Conservation (phyloP, 495 filamentous ascomycete species). For the Pyronema omphalodes region DNA sequence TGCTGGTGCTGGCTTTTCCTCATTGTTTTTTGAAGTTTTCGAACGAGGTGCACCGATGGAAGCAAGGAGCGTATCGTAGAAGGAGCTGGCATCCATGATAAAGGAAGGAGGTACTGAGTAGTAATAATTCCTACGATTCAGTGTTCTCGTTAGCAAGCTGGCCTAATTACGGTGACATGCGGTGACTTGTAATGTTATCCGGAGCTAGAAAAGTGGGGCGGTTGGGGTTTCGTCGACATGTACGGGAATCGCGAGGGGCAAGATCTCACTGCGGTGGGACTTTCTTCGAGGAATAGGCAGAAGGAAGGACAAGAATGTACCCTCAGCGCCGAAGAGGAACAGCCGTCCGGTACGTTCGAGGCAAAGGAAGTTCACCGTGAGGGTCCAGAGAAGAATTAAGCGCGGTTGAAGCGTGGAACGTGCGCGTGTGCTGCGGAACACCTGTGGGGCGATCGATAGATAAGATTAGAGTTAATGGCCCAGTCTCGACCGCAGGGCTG, state of each 20-base stretch:
- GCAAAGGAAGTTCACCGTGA: no score
- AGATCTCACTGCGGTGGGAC: neutral
- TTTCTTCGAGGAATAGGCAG: neutral
- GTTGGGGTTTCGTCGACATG: neutral
- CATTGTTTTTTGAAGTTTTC: neutral
- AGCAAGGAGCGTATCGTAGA: constrained; percentile 21
- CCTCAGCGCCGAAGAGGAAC: no score
- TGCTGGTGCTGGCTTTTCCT: neutral
- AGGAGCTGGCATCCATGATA: constrained; percentile 20
- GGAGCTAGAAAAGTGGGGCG: neutral
- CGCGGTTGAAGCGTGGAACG: no score
- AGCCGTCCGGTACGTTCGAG: no score
- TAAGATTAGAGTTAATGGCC: no score
- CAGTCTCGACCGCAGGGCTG: no score
- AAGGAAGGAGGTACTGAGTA: neutral
- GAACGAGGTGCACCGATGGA: constrained; percentile 9
- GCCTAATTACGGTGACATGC: no score
- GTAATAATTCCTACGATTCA: neutral
- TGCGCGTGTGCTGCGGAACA: no score
- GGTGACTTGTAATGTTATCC: no score
- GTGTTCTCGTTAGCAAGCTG: neutral
- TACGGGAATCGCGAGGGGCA: neutral
- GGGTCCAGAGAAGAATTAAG: no score
- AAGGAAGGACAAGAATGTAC: no score
- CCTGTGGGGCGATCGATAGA: no score